Evolutionary conservation across 176 grass and related monocot species (phyloP).

Genomic region (Oryza coarctata): DNA sequence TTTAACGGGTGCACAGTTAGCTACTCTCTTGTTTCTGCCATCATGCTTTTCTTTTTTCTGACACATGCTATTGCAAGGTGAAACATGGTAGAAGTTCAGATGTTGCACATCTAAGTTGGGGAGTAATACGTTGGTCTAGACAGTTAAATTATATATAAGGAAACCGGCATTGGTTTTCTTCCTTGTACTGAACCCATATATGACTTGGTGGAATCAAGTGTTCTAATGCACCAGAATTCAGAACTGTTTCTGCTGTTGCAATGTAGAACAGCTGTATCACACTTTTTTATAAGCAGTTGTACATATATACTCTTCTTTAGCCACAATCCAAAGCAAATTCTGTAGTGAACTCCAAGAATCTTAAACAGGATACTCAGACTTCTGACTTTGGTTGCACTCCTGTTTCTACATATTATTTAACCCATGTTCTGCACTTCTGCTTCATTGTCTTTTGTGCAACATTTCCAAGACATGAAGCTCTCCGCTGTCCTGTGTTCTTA

Average conservation of each 20-base stretch:
- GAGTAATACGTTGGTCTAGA: constrained; percentile 20
- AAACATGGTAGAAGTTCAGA: constrained; percentile 16
- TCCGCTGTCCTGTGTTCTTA: neutral
- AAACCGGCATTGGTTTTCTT: neutral
- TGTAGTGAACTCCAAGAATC: constrained; percentile 55
- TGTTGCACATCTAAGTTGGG: constrained; percentile 24
- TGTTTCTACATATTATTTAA: constrained; percentile 31
- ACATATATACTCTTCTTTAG: constrained; percentile 13
- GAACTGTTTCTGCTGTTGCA: neutral
- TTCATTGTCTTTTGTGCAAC: neutral
- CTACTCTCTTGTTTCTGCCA: neutral
- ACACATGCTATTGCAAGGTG: constrained; percentile 8
- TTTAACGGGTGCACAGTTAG: constrained; percentile 16
- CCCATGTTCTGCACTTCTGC: neutral
- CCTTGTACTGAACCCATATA: constrained; percentile 16
- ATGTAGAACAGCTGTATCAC: neutral
- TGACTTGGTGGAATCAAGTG: neutral
- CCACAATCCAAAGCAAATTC: constrained; percentile 49
- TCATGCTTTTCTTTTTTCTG: constrained; percentile 11
- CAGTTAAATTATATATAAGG: constrained; percentile 18
- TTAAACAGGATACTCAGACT: neutral
- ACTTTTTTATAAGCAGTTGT: neutral
- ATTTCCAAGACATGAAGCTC: constrained; percentile 39
- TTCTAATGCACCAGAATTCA: neutral
- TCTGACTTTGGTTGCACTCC: constrained; percentile 27